phyloP scores from a whole-genome alignment of 202 grass and related monocot species.

The Musa balbisiana region DNA sequence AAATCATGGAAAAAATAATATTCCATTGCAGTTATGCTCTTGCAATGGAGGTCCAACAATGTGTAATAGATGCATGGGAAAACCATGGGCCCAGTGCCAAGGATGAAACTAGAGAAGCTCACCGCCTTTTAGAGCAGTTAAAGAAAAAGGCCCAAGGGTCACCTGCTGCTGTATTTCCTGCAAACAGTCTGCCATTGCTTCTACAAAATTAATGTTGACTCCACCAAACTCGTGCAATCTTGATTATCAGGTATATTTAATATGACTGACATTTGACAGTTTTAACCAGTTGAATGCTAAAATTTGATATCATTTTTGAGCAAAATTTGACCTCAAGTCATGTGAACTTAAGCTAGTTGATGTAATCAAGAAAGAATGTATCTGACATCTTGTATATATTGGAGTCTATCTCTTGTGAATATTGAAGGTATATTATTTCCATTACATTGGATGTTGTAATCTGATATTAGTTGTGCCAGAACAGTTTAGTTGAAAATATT shows the following conservation, averaged over 20 bases:
- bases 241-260: slow-evolving; percentile 6
- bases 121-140: slow-evolving; percentile 47
- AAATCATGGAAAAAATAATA: background rate
- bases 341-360: slow-evolving; percentile 24
- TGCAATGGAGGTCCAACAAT: slow-evolving; percentile 61
- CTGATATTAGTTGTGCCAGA: background rate
- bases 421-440: background rate
- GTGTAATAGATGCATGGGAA: slow-evolving; percentile 52
- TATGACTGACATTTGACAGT: background rate
- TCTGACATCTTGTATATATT: no score
- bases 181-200: slow-evolving; percentile 47
- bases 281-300: background rate
- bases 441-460: background rate
- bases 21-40: slow-evolving; percentile 45
- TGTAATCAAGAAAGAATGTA: background rate
- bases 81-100: slow-evolving; percentile 24
- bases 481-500: background rate
- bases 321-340: slow-evolving; percentile 14
- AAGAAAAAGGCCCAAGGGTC: slow-evolving; percentile 51
- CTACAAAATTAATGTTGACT: slow-evolving; percentile 22
- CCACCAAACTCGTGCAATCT: slow-evolving; percentile 6
- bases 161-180: slow-evolving; percentile 60
- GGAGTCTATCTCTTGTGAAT: background rate
- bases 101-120: slow-evolving; percentile 49
- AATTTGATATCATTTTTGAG: background rate